Percentiles rank a stretch among this genome's conserved stretches.
These are phyloP conservation scores for Xylaria grammica DNA, from an alignment of 495 filamentous ascomycete species.

Conservation along the genomic window DNA sequence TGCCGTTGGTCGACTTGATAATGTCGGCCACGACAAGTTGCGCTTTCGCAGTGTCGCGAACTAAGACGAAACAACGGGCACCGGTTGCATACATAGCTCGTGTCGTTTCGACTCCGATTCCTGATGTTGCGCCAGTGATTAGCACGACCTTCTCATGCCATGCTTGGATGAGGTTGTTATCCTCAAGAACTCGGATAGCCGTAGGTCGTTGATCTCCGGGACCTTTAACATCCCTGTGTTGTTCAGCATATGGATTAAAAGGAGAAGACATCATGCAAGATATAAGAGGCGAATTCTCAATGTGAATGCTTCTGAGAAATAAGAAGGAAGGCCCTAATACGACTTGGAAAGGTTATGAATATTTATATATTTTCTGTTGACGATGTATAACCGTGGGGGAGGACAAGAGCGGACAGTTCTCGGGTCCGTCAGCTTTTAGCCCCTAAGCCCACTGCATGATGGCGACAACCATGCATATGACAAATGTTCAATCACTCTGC, in stretches of 20 bases:
- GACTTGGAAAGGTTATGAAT: neutral
- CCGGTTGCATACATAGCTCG: constrained; percentile 53
- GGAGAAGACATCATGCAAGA: constrained; percentile 21
- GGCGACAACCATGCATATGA: constrained; percentile 3
- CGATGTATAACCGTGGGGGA: neutral
- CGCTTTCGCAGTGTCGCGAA: constrained; percentile 44
- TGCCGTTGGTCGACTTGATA: constrained; percentile 32
- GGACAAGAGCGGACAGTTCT: neutral
- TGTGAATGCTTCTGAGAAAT: neutral
- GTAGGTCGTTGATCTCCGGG: constrained; percentile 60
- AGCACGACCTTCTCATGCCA: constrained; percentile 52
- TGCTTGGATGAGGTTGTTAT: constrained; percentile 47
- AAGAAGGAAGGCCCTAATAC: neutral
- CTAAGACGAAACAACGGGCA: constrained; percentile 51
- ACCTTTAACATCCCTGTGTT: constrained; percentile 48
- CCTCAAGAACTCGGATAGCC: constrained; percentile 57
- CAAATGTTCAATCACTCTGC: neutral
- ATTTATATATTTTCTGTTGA: constrained; percentile 2
- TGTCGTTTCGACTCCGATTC: constrained; percentile 59
- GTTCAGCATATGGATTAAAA: constrained; percentile 43
- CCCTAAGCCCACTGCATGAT: constrained; percentile 14
- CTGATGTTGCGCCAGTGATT: constrained; percentile 55
- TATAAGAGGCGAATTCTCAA: neutral
- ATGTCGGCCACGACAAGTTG: constrained; percentile 36
- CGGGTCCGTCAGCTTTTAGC: constrained; percentile 1